Evolutionary conservation across 306 rosid species (phyloP), one percentile per base, ranked within the genome.

Genomic region (Neltuma alba): DNA sequence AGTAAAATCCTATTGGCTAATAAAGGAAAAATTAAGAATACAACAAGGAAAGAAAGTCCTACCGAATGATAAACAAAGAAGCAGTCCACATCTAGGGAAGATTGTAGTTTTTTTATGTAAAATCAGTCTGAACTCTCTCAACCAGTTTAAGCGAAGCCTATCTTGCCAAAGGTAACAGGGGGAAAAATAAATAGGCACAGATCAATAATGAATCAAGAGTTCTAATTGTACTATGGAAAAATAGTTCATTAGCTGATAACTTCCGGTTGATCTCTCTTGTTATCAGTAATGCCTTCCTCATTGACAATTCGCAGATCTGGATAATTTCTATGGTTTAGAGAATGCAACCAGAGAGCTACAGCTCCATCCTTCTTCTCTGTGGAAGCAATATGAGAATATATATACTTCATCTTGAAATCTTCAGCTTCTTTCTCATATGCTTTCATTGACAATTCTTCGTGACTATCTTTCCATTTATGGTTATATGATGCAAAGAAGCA

Each of bases 401-500:
- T 91, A 61, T 89, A 82, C 89, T 87, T 91, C 89, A 89, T 89
- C 80, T 92, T 94, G 89, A 94, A 94, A 3, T 86, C 92, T 81
- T 86, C 92, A 1, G 97, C 97, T 82, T 85, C 97, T 84, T 83
- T 84, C 84, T 87, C 88, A 25, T 86, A 90, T 27, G 82, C 91
- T 83, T 90, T 90, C 94, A 91, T 94, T 0, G 97, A 92, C 78
- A 94, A 60, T 86, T 91, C 97, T 81, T 94, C 95, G 74, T 94
- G 99, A 77, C 81, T 92, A 67, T 89, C 97, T 79, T 90, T 92
- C 99, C 99, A 94, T 83, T 94, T 94, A 73, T 92, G 83, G 86
- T 94, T 94, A 74, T 94, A 94, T 10, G 99, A 94, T 54, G 93
- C 0, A 80, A 89, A 94, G 81, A 91, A 77, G 81, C 99, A 94